Evolutionary conservation across 805 yeast genomes (phyloP).

Genomic region (Yamadazyma akitaensis): DNA sequence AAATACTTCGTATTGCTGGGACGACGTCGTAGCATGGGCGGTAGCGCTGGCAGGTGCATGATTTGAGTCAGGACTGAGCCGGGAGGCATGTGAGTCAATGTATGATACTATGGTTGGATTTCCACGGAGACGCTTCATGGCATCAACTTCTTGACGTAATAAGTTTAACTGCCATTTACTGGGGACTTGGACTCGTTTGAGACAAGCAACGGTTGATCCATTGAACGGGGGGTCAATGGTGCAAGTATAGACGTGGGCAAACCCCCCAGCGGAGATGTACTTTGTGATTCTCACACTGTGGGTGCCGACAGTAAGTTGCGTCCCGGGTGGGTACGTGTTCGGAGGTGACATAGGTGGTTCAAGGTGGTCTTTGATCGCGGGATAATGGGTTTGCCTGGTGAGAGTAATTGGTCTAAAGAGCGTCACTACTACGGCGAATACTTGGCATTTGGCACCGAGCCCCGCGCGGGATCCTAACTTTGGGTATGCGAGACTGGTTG

Average conservation of each 20-base stretch:
- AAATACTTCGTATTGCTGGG: constrained; percentile 60
- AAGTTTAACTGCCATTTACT: constrained; percentile 79
- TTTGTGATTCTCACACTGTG: constrained; percentile 66
- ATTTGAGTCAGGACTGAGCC: constrained; percentile 23
- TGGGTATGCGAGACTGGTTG: not conserved
- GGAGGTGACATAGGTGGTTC: constrained; percentile 1
- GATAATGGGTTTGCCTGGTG: not conserved
- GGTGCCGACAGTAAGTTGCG: constrained; percentile 76
- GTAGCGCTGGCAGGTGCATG: constrained; percentile 10
- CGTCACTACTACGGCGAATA: no score
- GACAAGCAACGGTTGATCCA: constrained; percentile 62
- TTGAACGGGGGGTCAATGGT: constrained; percentile 53
- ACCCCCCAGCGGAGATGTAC: constrained; percentile 87
- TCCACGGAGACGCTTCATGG: constrained; percentile 86
- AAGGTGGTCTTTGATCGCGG: not conserved
- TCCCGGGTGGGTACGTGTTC: constrained; percentile 41
- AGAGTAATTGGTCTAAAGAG: no score
- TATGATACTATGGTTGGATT: constrained; percentile 80
- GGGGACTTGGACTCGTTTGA: constrained; percentile 94
- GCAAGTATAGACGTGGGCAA: constrained; percentile 91
- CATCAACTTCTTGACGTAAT: constrained; percentile 92
- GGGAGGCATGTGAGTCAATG: constrained; percentile 92
- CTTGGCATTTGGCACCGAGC: not conserved
- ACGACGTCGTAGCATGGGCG: not conserved
- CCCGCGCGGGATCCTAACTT: not conserved